Base-by-base conservation (phyloP, 352 stramenopile species). In the Phytophthora fragariaefolia region DNA sequence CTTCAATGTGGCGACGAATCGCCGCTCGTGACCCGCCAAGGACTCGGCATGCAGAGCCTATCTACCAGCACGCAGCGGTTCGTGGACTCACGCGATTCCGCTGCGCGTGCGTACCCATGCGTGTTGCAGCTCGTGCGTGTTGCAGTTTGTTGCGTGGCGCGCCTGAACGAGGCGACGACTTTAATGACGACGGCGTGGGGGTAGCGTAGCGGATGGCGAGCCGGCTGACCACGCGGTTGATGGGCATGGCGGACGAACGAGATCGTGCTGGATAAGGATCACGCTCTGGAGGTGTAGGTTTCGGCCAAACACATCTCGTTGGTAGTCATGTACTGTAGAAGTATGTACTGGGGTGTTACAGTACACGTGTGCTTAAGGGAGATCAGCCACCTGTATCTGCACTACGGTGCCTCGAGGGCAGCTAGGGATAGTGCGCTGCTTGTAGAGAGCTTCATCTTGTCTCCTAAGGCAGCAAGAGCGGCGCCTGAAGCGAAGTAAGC, bases 1-100 rank as follows among this genome's bases (percentile, higher is more conserved):
- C 53, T 58, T 63, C 43, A 61, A 49, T 24, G n/a, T 43, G 34
- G 34, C 34, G 34, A 43, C 34, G 34, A 43, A 43, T 43, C 34
- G 34, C 34, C 17, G 32, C 30, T 42, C 34, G 34, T 18, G 17
- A n/a, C n/a, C n/a, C n/a, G n/a, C n/a, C n/a, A n/a, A n/a, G n/a
- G n/a, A n/a, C n/a, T n/a, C 18, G 32, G 32, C 10, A 17, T 8
- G 30, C 30, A 38, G 34, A 6, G 34, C 34, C 34, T 42, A 42
- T 42, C 34, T 42, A 17, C 13, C 34, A 7, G 12, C 28, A 34
- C 4, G 34, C 34, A 43, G 13, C 34, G 34, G 18, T 43, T 43
- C 34, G 34, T 43, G 34, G 34, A 43, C 34, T 43, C 34, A 43
- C 34, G 15, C 28, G 43, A 24, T 57, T 38, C 32, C 30, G 50